phyloP scores from a whole-genome alignment of 805 yeast species.

The Hanseniaspora meyeri region DNA sequence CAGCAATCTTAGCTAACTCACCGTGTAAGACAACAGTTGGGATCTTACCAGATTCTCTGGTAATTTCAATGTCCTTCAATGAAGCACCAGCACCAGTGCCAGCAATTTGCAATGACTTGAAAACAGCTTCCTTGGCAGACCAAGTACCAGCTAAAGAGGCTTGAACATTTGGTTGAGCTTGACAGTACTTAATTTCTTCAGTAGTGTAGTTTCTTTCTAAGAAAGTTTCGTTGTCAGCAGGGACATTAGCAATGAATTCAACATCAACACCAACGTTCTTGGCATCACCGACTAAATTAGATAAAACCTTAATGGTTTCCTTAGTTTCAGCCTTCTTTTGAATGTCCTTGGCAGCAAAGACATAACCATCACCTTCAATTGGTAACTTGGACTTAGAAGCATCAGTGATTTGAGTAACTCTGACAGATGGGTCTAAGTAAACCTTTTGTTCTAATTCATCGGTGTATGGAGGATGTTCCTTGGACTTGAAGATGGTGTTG shows the following conservation, averaged over 20 bases:
- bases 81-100: constrained; percentile 94
- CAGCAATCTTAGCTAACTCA: constrained; percentile 62
- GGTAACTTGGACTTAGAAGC: constrained; percentile 20
- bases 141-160: constrained; percentile 95
- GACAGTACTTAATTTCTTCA: constrained; percentile 68
- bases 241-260: constrained; percentile 70
- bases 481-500: constrained; percentile 83
- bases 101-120: constrained; percentile 82
- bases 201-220: constrained; percentile 83
- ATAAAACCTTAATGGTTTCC: constrained; percentile 50
- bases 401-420: constrained; percentile 24
- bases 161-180: constrained; percentile 58
- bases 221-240: constrained; percentile 81
- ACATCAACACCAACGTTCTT: constrained; percentile 88
- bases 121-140: constrained; percentile 99
- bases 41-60: constrained; percentile 55
- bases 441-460: constrained; percentile 81
- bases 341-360: constrained; percentile 38
- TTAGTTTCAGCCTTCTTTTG: constrained; percentile 38
- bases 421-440: constrained; percentile 88
- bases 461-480: constrained; percentile 84
- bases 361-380: constrained; percentile 32
- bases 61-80: constrained; percentile 78
- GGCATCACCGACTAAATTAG: constrained; percentile 40
- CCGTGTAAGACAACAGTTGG: constrained; percentile 74